These are phyloP conservation scores for Pterocarpus santalinus DNA, from an alignment of 306 rosid genomes.

Conservation along the genomic window DNA sequence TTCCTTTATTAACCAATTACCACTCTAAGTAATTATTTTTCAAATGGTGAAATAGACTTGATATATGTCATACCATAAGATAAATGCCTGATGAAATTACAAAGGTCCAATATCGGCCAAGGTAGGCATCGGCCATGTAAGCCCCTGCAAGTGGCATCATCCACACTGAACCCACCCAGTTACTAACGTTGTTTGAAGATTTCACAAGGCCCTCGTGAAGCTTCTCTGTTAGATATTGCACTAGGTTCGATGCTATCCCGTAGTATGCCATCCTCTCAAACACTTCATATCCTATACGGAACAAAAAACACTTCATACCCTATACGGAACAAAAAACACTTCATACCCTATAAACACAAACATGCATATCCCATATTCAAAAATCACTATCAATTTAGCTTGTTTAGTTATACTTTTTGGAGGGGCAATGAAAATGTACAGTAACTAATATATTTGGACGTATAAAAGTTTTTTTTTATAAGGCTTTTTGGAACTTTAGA, in stretches of 20 bases:
- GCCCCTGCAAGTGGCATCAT: conserved; percentile 73
- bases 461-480: too few relatives aligned
- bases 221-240: conserved; percentile 66
- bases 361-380: neutral
- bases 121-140: conserved; percentile 68
- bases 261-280: conserved; percentile 92
- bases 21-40: neutral
- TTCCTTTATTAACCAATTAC: neutral
- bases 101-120: conserved; percentile 83
- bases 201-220: conserved; percentile 82
- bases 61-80: conserved; percentile 54
- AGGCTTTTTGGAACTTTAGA: too few relatives aligned
- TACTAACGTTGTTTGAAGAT: conserved; percentile 74
- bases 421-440: too few relatives aligned
- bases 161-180: conserved; percentile 80
- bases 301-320: conserved; percentile 59
- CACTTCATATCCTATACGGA: conserved; percentile 63
- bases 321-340: conserved; percentile 37
- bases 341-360: conserved; percentile 59
- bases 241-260: conserved; percentile 75
- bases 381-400: too few relatives aligned
- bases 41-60: conserved; percentile 16
- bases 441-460: too few relatives aligned
- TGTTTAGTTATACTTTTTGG: too few relatives aligned
- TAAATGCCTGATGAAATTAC: conserved; percentile 64